A percentile compares a stretch with the other conserved stretches of the same genome.
These are phyloP conservation scores for Ustilago tritici DNA, from an alignment of 1,284 basidiomycete species.

Conservation along the genomic window DNA sequence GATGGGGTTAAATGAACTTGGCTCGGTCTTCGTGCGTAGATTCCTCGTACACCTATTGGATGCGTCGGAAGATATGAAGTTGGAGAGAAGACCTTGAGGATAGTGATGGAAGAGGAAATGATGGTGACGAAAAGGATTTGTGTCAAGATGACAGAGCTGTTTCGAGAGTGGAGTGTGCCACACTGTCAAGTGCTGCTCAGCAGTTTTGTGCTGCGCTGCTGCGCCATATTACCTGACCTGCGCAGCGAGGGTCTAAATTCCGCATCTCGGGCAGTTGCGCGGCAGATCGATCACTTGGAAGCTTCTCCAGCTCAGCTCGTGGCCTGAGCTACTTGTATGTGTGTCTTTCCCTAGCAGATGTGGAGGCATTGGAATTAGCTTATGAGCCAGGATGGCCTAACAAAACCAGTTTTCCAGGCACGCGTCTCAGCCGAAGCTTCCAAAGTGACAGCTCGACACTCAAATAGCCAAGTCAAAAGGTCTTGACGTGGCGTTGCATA, in stretches of 20 bases:
- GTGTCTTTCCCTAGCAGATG: constrained; percentile 3
- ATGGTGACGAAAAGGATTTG: not conserved
- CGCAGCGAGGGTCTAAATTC: constrained; percentile 2
- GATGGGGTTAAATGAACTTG: not conserved
- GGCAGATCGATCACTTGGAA: constrained; percentile 18
- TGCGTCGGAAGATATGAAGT: not conserved
- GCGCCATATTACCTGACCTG: constrained; percentile 6
- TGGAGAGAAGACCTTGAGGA: not conserved
- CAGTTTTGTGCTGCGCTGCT: constrained; percentile 6
- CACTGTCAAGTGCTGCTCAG: not conserved
- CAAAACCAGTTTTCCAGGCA: not conserved
- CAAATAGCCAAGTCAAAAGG: not conserved
- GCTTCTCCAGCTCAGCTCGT: constrained; percentile 20
- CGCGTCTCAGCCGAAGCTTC: constrained; percentile 5
- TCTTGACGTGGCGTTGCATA: constrained; percentile 1
- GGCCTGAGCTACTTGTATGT: constrained; percentile 15
- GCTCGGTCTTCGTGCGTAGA: not conserved
- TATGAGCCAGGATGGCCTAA: not conserved
- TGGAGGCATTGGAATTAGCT: not conserved
- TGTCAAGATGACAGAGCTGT: constrained; percentile 1
- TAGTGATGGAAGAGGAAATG: not conserved
- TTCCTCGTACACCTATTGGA: not conserved
- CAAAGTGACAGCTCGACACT: constrained; percentile 2
- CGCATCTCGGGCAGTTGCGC: constrained; percentile 14
- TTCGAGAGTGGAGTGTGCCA: constrained; percentile 11